Evolutionary conservation across 2,329 filamentous ascomycete genomes (phyloP).

Genomic region (Aspergillus candidus): DNA sequence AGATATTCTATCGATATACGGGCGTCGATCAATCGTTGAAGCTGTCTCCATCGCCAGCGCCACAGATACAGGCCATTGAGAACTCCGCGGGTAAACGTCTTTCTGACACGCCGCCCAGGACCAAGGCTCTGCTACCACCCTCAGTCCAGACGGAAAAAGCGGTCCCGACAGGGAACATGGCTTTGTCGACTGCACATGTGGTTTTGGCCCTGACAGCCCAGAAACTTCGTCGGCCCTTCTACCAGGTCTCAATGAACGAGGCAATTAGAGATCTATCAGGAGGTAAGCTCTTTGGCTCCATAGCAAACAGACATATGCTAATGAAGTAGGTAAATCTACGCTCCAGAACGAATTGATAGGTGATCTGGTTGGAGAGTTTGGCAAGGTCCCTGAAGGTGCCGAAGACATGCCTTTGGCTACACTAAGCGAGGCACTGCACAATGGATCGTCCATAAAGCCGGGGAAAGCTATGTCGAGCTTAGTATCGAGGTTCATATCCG

Average conservation of each 20-base stretch:
- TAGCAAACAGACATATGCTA: neutral
- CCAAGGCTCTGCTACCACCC: neutral
- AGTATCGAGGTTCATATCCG: conserved; percentile 24
- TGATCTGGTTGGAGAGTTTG: conserved; percentile 39
- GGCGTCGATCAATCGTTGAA: neutral
- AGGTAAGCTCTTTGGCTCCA: conserved; percentile 5
- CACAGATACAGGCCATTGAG: too few species aligned
- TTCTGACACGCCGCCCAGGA: neutral
- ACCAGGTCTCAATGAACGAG: conserved; percentile 16
- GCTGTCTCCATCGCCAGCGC: too few species aligned
- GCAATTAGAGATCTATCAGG: conserved; percentile 29
- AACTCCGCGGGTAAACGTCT: neutral
- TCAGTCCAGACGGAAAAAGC: neutral
- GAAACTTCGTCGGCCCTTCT: conserved; percentile 13
- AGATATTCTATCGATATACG: conserved; percentile 10
- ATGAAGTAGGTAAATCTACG: conserved; percentile 34
- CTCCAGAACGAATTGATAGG: conserved; percentile 43
- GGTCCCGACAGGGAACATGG: conserved; percentile 3
- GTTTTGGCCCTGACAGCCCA: conserved; percentile 13
- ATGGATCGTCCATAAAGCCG: conserved; percentile 25
- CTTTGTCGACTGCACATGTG: conserved; percentile 10
- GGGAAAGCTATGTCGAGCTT: conserved; percentile 26
- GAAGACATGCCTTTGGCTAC: conserved; percentile 35
- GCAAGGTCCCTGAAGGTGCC: conserved; percentile 33
- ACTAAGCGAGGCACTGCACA: conserved; percentile 26